Conservation (phyloP, 2,329 filamentous ascomycete species). For the Ophiostoma tasmaniense region DNA sequence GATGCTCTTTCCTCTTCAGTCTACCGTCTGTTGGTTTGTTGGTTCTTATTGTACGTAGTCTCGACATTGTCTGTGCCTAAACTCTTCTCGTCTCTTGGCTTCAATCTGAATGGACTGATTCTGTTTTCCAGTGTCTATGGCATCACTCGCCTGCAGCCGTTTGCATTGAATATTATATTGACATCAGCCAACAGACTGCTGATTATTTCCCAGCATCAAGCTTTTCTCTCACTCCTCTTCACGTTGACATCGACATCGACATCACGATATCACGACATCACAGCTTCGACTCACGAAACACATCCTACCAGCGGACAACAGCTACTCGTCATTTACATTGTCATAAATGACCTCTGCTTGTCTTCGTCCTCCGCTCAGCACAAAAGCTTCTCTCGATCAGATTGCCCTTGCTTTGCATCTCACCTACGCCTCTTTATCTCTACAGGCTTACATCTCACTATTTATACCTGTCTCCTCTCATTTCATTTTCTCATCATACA, state of each 20-base stretch:
- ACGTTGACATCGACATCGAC: neutral
- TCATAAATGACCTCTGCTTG: neutral
- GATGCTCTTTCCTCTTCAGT: neutral
- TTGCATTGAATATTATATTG: neutral
- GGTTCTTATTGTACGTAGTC: too few relatives aligned
- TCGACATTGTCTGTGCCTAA: too few relatives aligned
- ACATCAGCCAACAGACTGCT: neutral
- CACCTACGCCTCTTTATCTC: neutral
- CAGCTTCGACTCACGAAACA: too few relatives aligned
- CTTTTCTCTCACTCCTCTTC: neutral
- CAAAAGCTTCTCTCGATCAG: neutral
- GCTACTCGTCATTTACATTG: too few relatives aligned
- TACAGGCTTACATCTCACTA: neutral
- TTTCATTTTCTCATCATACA: neutral
- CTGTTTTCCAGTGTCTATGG: too few relatives aligned
- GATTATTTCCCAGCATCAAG: too few relatives aligned
- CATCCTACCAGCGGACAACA: too few relatives aligned
- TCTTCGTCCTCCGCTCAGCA: neutral
- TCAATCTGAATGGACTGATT: too few relatives aligned
- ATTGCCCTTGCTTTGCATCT: neutral
- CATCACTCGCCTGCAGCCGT: too few relatives aligned
- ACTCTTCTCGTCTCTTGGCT: neutral
- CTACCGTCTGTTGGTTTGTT: neutral
- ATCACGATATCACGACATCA: neutral
- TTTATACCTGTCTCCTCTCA: neutral